phyloP scores from a whole-genome alignment of 2,329 filamentous ascomycete species.

The Macroventuria anomochaeta region DNA sequence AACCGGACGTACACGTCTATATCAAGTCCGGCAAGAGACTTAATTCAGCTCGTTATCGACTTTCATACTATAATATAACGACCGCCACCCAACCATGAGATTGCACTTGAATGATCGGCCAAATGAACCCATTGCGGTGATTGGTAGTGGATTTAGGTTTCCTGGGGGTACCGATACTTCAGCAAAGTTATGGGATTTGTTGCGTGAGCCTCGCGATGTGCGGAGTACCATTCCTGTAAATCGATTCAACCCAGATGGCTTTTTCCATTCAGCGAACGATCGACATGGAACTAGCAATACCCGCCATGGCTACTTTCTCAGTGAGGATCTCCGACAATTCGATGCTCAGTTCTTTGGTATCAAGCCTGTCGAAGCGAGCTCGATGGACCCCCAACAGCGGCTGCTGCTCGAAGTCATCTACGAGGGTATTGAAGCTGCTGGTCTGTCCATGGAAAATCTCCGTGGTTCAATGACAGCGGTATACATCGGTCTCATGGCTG shows the following conservation, averaged over 20 bases:
- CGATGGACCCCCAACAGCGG: slow-evolving; percentile 37
- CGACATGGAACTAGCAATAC: slow-evolving; percentile 45
- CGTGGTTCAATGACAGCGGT: slow-evolving; percentile 19
- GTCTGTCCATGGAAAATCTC: slow-evolving; percentile 9
- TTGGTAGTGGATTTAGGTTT: slow-evolving; percentile 34
- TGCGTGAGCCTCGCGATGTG: slow-evolving; percentile 17
- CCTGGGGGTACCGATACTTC: slow-evolving; percentile 40
- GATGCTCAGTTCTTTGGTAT: slow-evolving; percentile 33
- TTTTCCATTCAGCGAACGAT: slow-evolving; percentile 32
- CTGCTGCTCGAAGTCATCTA: slow-evolving; percentile 30
- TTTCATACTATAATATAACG: no score
- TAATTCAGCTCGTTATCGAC: no score
- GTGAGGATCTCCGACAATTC: slow-evolving; percentile 25
- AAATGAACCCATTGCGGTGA: slow-evolving; percentile 22
- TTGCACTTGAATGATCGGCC: neutral
- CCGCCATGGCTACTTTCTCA: slow-evolving; percentile 25
- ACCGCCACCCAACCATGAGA: no score
- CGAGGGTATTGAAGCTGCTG: slow-evolving; percentile 27
- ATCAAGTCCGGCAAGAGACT: no score
- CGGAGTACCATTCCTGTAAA: slow-evolving; percentile 2
- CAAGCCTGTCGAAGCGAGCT: slow-evolving; percentile 22
- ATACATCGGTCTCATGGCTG: slow-evolving; percentile 20
- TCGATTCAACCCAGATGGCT: slow-evolving; percentile 37
- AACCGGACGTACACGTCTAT: no score
- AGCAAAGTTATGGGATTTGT: slow-evolving; percentile 44